Evolutionary conservation across 371 early-diverging fungal species (phyloP).

Genomic region (Rhizomucor miehei): DNA sequence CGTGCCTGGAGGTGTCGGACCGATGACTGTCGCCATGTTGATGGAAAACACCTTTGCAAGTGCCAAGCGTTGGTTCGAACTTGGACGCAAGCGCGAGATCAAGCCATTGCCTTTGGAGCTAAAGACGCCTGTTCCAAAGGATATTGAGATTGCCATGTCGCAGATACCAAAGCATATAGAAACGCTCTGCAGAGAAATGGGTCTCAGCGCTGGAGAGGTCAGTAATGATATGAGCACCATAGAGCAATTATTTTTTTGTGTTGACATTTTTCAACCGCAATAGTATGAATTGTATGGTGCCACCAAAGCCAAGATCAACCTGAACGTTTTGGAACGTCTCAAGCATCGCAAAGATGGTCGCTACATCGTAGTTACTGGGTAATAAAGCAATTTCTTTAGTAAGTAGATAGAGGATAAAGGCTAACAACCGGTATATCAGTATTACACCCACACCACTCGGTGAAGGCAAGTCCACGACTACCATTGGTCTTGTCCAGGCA

Average conservation of each 20-base stretch:
- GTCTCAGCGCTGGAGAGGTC: conserved; percentile 67
- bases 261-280: too few relatives aligned
- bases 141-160: conserved; percentile 89
- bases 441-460: conserved; percentile 98
- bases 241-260: too few relatives aligned
- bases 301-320: conserved; percentile 86
- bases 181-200: conserved; percentile 82
- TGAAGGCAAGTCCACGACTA: conserved; percentile 97
- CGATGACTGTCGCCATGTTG: conserved; percentile 97
- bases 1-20: conserved; percentile 96
- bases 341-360: conserved; percentile 77
- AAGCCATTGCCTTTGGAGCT: conserved; percentile 64
- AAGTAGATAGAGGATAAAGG: too few relatives aligned
- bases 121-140: conserved; percentile 82
- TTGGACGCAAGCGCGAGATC: conserved; percentile 48
- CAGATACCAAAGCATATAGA: conserved; percentile 85
- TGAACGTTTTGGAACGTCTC: conserved; percentile 81
- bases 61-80: conserved; percentile 55
- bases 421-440: conserved; percentile 28
- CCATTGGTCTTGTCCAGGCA: conserved; percentile 92
- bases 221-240: not conserved
- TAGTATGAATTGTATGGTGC: conserved; percentile 87
- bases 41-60: conserved; percentile 79
- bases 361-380: conserved; percentile 96
- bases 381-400: too few relatives aligned